A percentile compares a stretch with the other conserved stretches of the same genome.
phyloP scores from a whole-genome alignment of 768 basidiomycete genomes.

The Tephrocybe sp. region DNA sequence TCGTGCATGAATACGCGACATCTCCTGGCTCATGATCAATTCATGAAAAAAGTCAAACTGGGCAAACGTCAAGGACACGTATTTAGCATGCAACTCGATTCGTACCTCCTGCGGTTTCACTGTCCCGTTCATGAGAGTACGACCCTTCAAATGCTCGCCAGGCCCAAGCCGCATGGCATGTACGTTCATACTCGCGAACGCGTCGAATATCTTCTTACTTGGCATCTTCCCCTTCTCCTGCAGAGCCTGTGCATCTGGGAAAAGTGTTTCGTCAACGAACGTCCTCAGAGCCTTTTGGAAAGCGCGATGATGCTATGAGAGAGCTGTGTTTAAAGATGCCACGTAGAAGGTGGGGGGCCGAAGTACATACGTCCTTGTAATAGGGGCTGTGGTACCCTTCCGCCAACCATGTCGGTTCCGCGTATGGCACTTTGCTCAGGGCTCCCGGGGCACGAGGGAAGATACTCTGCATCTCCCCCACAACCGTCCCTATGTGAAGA shows the following conservation, averaged over 20 bases:
- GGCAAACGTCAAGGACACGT: conserved; percentile 18
- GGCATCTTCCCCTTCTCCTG: conserved; percentile 19
- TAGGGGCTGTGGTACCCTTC: conserved; percentile 46
- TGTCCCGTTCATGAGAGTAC: conserved; percentile 15
- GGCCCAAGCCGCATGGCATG: conserved; percentile 19
- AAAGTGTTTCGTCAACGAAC: conserved; percentile 17
- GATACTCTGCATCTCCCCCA: conserved; percentile 53
- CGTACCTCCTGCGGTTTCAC: conserved; percentile 15
- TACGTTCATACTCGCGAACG: conserved; percentile 13
- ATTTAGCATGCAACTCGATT: neutral
- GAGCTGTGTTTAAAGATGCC: neutral
- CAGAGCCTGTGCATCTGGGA: conserved; percentile 16
- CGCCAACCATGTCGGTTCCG: conserved; percentile 73
- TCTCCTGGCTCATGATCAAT: conserved; percentile 65
- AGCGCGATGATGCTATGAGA: conserved; percentile 15
- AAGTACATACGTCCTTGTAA: conserved; percentile 20
- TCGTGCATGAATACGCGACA: conserved; percentile 50
- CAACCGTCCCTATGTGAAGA: conserved; percentile 59
- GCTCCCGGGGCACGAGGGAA: conserved; percentile 42
- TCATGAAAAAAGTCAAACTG: conserved; percentile 62
- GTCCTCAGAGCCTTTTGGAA: conserved; percentile 17
- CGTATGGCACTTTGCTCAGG: conserved; percentile 69
- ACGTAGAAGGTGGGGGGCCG: too few relatives aligned
- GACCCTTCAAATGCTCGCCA: conserved; percentile 15
- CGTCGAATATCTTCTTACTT: conserved; percentile 12